Base-by-base conservation (phyloP, 257 asterid species). In the Echites panduratus region DNA sequence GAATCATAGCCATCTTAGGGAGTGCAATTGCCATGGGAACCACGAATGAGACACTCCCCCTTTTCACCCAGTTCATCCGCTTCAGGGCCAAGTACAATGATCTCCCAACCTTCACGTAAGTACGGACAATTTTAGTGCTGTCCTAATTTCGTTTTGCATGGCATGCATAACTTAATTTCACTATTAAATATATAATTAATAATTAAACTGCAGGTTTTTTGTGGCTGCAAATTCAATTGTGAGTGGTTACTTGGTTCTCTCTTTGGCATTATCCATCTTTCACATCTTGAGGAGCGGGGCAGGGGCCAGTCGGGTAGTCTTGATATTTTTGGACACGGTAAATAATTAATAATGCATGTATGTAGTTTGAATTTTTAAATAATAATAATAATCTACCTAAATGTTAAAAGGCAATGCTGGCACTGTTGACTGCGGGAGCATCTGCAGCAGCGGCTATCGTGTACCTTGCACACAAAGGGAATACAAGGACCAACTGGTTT, bases 361-460 rank as follows among this genome's bases (percentile, higher is more conserved):
- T n/a, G n/a, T n/a, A n/a, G n/a, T n/a, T n/a, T n/a, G n/a, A n/a
- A n/a, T n/a, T n/a, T n/a, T n/a, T n/a, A n/a, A n/a, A n/a, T n/a
- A n/a, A n/a, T n/a, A n/a, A n/a, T 13, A 13, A 48, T 48, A 5
- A 16, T 1, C 14, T 2, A 10, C 14, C 17, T 48, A 48, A 48
- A 9, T 48, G n/a, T n/a, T n/a, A n/a, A 19, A 49, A 92, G 97
- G 92, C 74, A 73, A 85, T 87, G 91, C 19, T 87, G 78, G 92
- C 80, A 26, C 84, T 90, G 29, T 47, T 90, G 81, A 82, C 85
- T 0, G 82, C 89, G 0, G 98, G 85, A 47, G 94, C 92, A 16
- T 87, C 96, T 2, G 96, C 98, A 27, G 89, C 96, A 12, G 90
- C 96, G 32, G 96, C 98, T 17, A 88, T 92, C 1, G 96, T 92